These are phyloP conservation scores for Poteriospumella lacustris DNA, from an alignment of 108 stramenopile genomes.

Conservation along the genomic window DNA sequence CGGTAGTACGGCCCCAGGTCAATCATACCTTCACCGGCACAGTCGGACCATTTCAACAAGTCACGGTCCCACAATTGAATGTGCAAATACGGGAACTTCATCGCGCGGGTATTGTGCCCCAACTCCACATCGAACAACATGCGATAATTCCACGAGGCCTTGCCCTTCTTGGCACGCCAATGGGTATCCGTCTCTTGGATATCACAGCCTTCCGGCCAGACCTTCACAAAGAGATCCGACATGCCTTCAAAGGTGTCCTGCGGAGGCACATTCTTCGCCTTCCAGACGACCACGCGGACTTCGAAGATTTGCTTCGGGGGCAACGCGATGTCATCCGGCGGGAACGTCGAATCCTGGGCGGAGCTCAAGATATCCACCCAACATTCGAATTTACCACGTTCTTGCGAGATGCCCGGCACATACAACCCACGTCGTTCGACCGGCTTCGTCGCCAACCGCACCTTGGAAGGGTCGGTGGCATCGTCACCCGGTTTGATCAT, in stretches of 20 bases:
- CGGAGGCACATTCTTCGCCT: slow-evolving; percentile 31
- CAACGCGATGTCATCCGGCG: slow-evolving; percentile 40
- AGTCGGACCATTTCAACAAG: slow-evolving; percentile 24
- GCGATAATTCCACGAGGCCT: slow-evolving; percentile 58
- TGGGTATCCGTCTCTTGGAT: slow-evolving; percentile 62
- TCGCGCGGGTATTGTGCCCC: slow-evolving; percentile 25
- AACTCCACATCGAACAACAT: slow-evolving; percentile 53
- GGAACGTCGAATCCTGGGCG: slow-evolving; percentile 37
- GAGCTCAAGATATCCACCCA: slow-evolving; percentile 52
- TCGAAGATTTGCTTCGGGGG: slow-evolving; percentile 46
- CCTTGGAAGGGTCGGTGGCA: background rate
- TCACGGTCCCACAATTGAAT: slow-evolving; percentile 30
- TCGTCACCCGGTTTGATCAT: background rate
- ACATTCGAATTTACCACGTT: slow-evolving; percentile 49
- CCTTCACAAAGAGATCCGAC: slow-evolving; percentile 51
- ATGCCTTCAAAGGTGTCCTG: slow-evolving; percentile 32
- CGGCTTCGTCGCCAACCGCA: slow-evolving; percentile 29
- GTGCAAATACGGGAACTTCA: slow-evolving; percentile 25
- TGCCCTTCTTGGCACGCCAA: slow-evolving; percentile 58
- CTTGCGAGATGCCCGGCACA: slow-evolving; percentile 21
- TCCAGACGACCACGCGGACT: slow-evolving; percentile 47
- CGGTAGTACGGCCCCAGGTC: slow-evolving; percentile 13
- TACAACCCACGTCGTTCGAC: slow-evolving; percentile 27
- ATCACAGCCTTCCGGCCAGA: slow-evolving; percentile 50
- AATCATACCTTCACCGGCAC: slow-evolving; percentile 24